These are phyloP conservation scores for Kwoniella heveanensis DNA, from an alignment of 768 basidiomycete species.

Conservation along the genomic window DNA sequence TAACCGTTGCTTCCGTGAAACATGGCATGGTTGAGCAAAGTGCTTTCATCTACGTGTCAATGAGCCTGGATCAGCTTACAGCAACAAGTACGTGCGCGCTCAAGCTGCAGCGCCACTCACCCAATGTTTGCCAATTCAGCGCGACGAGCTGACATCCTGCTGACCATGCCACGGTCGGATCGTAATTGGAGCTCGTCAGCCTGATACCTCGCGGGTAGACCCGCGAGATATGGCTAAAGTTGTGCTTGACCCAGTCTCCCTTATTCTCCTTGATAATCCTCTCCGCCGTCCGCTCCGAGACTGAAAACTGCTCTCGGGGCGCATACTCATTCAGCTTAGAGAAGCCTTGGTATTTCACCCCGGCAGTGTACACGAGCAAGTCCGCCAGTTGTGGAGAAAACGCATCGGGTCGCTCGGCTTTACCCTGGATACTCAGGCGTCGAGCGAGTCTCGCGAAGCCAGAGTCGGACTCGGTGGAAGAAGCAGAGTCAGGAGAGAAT, in stretches of 20 bases:
- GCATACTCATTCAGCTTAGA: constrained; percentile 83
- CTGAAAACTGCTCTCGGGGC: constrained; percentile 85
- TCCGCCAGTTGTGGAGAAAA: constrained; percentile 69
- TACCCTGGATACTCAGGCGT: constrained; percentile 31
- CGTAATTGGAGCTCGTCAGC: constrained; percentile 80
- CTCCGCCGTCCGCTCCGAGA: constrained; percentile 80
- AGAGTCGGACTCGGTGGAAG: constrained; percentile 41
- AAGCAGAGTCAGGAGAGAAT: constrained; percentile 30
- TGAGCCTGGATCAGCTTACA: neutral
- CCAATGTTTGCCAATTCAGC: constrained; percentile 96
- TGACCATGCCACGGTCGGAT: constrained; percentile 86
- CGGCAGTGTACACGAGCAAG: constrained; percentile 89
- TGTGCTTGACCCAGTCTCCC: constrained; percentile 75
- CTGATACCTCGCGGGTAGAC: constrained; percentile 83
- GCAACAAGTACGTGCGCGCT: neutral
- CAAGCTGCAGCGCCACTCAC: constrained; percentile 62
- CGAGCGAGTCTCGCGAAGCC: constrained; percentile 38
- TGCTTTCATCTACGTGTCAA: constrained; percentile 69
- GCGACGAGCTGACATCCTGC: constrained; percentile 87
- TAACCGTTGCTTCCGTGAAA: constrained; percentile 92
- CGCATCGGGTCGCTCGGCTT: constrained; percentile 26
- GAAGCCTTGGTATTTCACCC: constrained; percentile 89
- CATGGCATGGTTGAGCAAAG: constrained; percentile 92
- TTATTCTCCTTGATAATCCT: constrained; percentile 67
- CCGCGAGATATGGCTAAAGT: constrained; percentile 74